Evolutionary conservation across 805 yeast genomes (phyloP).

Genomic region (Kuraishia piskuri): DNA sequence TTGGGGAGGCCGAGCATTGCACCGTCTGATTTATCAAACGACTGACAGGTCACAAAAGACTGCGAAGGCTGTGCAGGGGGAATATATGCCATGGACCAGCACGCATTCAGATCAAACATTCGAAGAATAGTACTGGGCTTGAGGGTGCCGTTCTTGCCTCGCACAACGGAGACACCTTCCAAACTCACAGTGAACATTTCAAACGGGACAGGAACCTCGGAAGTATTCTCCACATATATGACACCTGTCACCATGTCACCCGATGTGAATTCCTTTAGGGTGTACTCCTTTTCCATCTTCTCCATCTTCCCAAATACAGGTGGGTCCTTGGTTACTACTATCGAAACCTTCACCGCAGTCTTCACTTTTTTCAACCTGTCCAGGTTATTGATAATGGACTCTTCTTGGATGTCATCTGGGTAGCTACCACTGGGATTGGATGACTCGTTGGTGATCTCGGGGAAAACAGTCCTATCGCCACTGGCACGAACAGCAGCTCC

Average conservation of each 20-base stretch:
- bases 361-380: slow-evolving; percentile 13
- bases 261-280: slow-evolving; percentile 47
- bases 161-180: slow-evolving; percentile 33
- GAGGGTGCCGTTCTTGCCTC: background rate
- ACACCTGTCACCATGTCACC: slow-evolving; percentile 65
- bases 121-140: slow-evolving; percentile 3
- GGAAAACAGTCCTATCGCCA: background rate
- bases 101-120: slow-evolving; percentile 4
- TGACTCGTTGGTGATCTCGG: background rate
- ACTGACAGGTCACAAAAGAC: slow-evolving; percentile 41
- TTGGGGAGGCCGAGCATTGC: slow-evolving; percentile 31
- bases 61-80: slow-evolving; percentile 34
- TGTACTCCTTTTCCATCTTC: slow-evolving; percentile 17
- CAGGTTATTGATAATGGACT: slow-evolving; percentile 18
- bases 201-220: slow-evolving; percentile 36
- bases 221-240: slow-evolving; percentile 31
- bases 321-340: slow-evolving; percentile 30
- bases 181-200: slow-evolving; percentile 54
- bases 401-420: background rate
- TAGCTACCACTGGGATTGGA: background rate
- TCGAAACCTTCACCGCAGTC: slow-evolving; percentile 16
- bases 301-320: slow-evolving; percentile 19
- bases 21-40: slow-evolving; percentile 17
- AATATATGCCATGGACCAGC: slow-evolving; percentile 3
- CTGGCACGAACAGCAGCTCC: background rate